Base-by-base conservation (phyloP, 345 rosid species). In the Odontarrhena argentea region DNA sequence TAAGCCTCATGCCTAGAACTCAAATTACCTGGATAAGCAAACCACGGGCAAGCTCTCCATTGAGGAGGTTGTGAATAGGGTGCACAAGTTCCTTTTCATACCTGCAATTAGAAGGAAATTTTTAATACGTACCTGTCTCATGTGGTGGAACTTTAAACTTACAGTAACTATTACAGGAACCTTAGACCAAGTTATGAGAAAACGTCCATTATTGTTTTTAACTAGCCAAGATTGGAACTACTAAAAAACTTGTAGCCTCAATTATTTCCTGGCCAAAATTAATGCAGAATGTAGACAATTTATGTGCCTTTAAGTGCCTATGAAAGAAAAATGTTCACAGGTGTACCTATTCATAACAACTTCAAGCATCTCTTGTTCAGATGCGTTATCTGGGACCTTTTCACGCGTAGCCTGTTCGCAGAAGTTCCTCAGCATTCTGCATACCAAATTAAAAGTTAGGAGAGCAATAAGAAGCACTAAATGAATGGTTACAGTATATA, bases 21-120 rank as follows among this genome's bases (percentile, higher is more conserved):
- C 49, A 58, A 57, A 45, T 50, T 81, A 90, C 98, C 96, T 93
- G 98, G 75, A 93, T 93, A 68, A 90, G 95, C 78, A 93, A 76
- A 71, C 87, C 92, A 69, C 91, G 97, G 60, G 96, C 97, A 81
- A 93, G 98, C 85, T 90, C 98, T 68, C 98, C 97, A 8, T 67
- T 72, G 49, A 93, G 65, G 71, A 93, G 96, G 83, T 93, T 93
- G 66, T 86, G 87, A 63, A 93, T 82, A 49, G 98, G 98, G 80
- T 85, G 91, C 67, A 57, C 75, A 44, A 93, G 83, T 78, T 93
- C 98, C 67, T 83, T 82, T 68, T 93, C 98, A 52, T 93, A 93
- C 78, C 98, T 93, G 71, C 48, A 77, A 69, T 76, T 35, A 44
- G 7, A 67, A 52, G 66, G 50, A 66, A 61, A 56, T 11, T 11